Conservation (phyloP, 2,329 filamentous ascomycete species). For the Claviceps monticola region DNA sequence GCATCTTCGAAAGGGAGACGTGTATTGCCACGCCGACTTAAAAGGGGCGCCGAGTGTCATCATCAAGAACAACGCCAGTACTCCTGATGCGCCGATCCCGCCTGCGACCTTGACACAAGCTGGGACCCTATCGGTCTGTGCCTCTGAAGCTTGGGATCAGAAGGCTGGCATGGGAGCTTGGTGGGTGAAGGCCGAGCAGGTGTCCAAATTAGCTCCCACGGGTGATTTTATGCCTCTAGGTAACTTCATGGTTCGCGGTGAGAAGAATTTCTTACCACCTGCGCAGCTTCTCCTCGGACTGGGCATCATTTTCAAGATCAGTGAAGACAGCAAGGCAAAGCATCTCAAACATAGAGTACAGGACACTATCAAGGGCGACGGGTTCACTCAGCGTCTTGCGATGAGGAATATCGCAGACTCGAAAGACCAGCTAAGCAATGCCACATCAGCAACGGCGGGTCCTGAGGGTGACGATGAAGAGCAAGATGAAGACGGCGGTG, state of each 20-base stretch:
- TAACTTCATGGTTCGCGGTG: constrained; percentile 66
- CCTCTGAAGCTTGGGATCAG: constrained; percentile 86
- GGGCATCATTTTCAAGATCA: constrained; percentile 76
- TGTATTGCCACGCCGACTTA: constrained; percentile 85
- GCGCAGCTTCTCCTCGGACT: constrained; percentile 80
- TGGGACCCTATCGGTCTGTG: constrained; percentile 69
- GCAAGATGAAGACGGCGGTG: constrained; percentile 9
- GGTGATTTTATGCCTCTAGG: constrained; percentile 72
- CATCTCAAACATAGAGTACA: constrained; percentile 55
- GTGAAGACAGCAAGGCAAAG: constrained; percentile 69
- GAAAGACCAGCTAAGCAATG: constrained; percentile 6
- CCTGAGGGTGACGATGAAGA: constrained; percentile 15
- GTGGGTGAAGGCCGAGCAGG: constrained; percentile 86
- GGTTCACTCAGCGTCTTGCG: constrained; percentile 6
- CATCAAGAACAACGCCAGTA: constrained; percentile 73
- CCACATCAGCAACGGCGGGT: constrained; percentile 13
- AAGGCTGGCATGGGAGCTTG: constrained; percentile 93
- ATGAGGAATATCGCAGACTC: constrained; percentile 7
- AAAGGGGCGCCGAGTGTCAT: constrained; percentile 73
- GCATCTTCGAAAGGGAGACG: constrained; percentile 75
- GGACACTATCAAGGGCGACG: constrained; percentile 9
- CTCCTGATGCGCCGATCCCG: constrained; percentile 73
- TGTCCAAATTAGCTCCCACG: constrained; percentile 67
- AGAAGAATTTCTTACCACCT: constrained; percentile 84
- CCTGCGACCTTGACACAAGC: constrained; percentile 86